These are phyloP conservation scores for Avena eriantha DNA, from an alignment of 176 grass and related monocot genomes.

Conservation along the genomic window DNA sequence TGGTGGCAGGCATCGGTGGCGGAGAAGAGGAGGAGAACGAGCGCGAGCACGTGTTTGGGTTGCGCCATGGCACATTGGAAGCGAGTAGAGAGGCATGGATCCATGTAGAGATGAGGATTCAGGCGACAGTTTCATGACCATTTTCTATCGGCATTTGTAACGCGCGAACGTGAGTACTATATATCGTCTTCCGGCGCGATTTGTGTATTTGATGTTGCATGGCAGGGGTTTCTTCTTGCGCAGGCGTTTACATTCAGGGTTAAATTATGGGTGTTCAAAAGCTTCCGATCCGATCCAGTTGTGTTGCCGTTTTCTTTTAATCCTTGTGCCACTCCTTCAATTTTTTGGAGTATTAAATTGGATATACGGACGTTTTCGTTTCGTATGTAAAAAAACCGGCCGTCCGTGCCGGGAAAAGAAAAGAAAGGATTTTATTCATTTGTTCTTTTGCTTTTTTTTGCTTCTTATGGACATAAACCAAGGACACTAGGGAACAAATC, in stretches of 20 bases:
- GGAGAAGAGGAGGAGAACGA: slow-evolving; percentile 27
- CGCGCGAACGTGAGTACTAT: too few relatives aligned
- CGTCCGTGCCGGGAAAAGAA: too few relatives aligned
- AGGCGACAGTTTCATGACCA: not conserved
- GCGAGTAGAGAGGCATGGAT: not conserved
- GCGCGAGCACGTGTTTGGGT: not conserved
- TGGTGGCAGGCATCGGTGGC: not conserved
- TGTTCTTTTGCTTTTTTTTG: too few relatives aligned
- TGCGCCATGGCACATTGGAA: slow-evolving; percentile 48
- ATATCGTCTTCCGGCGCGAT: too few relatives aligned
- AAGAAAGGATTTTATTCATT: too few relatives aligned
- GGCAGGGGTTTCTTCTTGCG: not conserved
- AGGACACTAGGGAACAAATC: too few relatives aligned
- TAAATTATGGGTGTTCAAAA: not conserved
- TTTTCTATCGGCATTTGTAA: not conserved
- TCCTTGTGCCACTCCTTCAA: not conserved
- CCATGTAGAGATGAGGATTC: not conserved
- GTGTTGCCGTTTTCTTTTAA: not conserved
- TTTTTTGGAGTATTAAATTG: too few relatives aligned
- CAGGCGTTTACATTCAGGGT: slow-evolving; percentile 4
- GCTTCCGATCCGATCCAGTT: not conserved
- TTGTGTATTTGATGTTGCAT: not conserved
- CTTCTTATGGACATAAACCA: too few relatives aligned
- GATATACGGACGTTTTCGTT: too few relatives aligned
- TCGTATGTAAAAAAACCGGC: too few relatives aligned